These are phyloP conservation scores for Penicillium cataractarum DNA, from an alignment of 495 filamentous ascomycete genomes.

Conservation along the genomic window DNA sequence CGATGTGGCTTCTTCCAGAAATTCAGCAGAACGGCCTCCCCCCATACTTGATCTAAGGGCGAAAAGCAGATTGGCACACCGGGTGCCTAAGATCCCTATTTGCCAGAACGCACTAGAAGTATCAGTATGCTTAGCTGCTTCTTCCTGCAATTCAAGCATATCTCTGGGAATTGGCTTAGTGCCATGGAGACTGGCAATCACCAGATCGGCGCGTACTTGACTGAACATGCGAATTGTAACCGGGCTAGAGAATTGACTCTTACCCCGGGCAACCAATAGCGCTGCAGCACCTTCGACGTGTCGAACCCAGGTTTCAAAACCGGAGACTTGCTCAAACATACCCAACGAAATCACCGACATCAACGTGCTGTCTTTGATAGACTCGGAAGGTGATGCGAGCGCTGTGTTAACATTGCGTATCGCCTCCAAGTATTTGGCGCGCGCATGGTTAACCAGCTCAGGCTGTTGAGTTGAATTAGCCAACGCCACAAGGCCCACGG, in stretches of 20 bases:
- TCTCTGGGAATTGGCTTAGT: constrained; percentile 27
- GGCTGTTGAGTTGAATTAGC: constrained; percentile 38
- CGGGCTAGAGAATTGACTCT: constrained; percentile 49
- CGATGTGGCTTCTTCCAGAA: constrained; percentile 24
- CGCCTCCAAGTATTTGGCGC: constrained; percentile 46
- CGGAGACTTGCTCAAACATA: constrained; percentile 59
- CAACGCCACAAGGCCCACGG: constrained; percentile 48
- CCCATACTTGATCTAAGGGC: constrained; percentile 11
- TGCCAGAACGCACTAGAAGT: constrained; percentile 27
- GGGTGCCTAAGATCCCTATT: constrained; percentile 26
- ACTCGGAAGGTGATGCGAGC: constrained; percentile 51
- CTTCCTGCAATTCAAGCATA: constrained; percentile 32
- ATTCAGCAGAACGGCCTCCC: constrained; percentile 15
- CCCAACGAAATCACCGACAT: constrained; percentile 62
- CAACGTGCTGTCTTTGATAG: constrained; percentile 61
- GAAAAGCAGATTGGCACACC: constrained; percentile 23
- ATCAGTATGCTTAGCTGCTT: constrained; percentile 25
- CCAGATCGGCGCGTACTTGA: constrained; percentile 49
- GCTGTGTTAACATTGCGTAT: constrained; percentile 51
- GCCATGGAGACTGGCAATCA: constrained; percentile 25
- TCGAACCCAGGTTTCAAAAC: constrained; percentile 49
- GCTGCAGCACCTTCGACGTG: constrained; percentile 59
- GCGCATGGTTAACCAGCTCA: constrained; percentile 38
- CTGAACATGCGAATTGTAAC: constrained; percentile 56
- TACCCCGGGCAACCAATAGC: constrained; percentile 52